phyloP scores from a whole-genome alignment of 2,329 filamentous ascomycete genomes.

The Graphilbum ipis-grandicollis region DNA sequence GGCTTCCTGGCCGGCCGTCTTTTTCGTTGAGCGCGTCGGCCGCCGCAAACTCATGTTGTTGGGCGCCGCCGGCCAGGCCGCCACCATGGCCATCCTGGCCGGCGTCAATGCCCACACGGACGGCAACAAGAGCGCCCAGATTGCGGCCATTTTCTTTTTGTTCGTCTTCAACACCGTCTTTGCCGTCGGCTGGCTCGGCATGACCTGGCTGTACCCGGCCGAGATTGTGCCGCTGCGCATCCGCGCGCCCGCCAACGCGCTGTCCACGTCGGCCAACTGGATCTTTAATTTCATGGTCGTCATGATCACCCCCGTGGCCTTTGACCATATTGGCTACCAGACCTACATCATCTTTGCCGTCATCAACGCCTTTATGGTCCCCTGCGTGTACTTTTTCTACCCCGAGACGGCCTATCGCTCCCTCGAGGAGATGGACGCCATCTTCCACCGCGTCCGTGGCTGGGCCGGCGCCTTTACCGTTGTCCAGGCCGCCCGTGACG shows the following conservation, averaged over 20 bases:
- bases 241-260: constrained; percentile 38
- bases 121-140: background rate
- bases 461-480: constrained; percentile 21
- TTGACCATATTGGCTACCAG: constrained; percentile 14
- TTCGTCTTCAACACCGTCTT: constrained; percentile 38
- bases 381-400: constrained; percentile 29
- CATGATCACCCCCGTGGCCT: constrained; percentile 38
- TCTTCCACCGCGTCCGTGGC: constrained; percentile 18
- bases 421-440: constrained; percentile 23
- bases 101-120: background rate
- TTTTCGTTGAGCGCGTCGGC: constrained; percentile 10
- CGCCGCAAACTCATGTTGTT: constrained; percentile 16
- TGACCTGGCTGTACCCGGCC: constrained; percentile 42
- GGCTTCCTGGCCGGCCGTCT: constrained; percentile 7
- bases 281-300: constrained; percentile 48
- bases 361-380: constrained; percentile 26
- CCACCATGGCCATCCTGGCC: constrained; percentile 32
- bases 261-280: constrained; percentile 38
- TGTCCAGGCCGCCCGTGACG: constrained; percentile 23
- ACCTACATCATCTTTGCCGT: constrained; percentile 33
- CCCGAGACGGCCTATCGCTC: constrained; percentile 20
- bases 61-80: constrained; percentile 36
- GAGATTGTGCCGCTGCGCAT: constrained; percentile 35
- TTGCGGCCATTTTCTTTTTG: constrained; percentile 9
- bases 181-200: constrained; percentile 32